These are phyloP conservation scores for Leccinum disarticulatum DNA, from an alignment of 768 basidiomycete species.

Conservation along the genomic window DNA sequence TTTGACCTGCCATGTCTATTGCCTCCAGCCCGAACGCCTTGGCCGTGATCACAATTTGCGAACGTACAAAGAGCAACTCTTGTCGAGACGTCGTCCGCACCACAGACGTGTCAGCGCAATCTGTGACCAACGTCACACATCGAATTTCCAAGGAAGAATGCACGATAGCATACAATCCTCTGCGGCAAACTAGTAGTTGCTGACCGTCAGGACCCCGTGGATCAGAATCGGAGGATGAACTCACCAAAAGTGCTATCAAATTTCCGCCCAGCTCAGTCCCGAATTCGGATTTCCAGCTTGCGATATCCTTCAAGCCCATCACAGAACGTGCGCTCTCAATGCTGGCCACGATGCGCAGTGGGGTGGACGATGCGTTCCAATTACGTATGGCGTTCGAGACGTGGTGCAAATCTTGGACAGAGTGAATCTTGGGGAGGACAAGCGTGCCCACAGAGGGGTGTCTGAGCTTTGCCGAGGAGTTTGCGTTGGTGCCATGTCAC, in stretches of 20 bases:
- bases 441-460: slow-evolving; percentile 56
- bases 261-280: slow-evolving; percentile 46
- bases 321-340: slow-evolving; percentile 82
- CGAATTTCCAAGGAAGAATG: not conserved
- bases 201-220: not conserved
- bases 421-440: slow-evolving; percentile 85
- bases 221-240: not conserved
- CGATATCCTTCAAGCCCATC: slow-evolving; percentile 68
- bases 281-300: slow-evolving; percentile 58
- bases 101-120: slow-evolving; percentile 87
- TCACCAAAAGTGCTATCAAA: slow-evolving; percentile 61
- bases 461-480: slow-evolving; percentile 38
- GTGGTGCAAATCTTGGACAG: slow-evolving; percentile 59
- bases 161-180: slow-evolving; percentile 72
- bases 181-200: slow-evolving; percentile 78
- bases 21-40: slow-evolving; percentile 82
- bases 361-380: slow-evolving; percentile 28
- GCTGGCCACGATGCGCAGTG: slow-evolving; percentile 69
- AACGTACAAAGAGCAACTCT: slow-evolving; percentile 83
- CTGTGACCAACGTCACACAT: slow-evolving; percentile 39
- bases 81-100: slow-evolving; percentile 69
- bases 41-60: slow-evolving; percentile 76
- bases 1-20: slow-evolving; percentile 78
- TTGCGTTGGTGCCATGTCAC: slow-evolving; percentile 5
- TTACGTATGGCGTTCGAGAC: slow-evolving; percentile 46